These are phyloP conservation scores for Bacterosira constricta DNA, from an alignment of 108 stramenopile genomes.

Conservation along the genomic window DNA sequence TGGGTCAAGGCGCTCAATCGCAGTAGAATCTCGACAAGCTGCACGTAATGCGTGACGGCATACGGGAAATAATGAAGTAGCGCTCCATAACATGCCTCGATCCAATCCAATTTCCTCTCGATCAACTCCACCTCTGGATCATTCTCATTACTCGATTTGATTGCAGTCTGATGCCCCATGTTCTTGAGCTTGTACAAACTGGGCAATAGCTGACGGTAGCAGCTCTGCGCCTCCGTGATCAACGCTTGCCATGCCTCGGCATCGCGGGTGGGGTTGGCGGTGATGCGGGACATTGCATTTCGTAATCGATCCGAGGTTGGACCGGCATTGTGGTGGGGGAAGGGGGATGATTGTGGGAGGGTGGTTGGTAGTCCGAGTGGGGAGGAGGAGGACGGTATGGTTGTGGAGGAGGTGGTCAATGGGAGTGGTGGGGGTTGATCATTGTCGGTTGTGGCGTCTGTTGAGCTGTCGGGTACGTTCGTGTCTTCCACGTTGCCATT, in stretches of 20 bases:
- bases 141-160: background rate
- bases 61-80: slow-evolving; percentile 81
- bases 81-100: slow-evolving; percentile 75
- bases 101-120: slow-evolving; percentile 78
- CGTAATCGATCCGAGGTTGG: slow-evolving; percentile 78
- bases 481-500: background rate
- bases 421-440: background rate
- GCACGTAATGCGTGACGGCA: slow-evolving; percentile 46
- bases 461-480: background rate
- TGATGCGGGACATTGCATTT: slow-evolving; percentile 79
- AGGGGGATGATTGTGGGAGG: slow-evolving; percentile 58
- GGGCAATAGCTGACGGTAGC: slow-evolving; percentile 54
- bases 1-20: slow-evolving; percentile 58
- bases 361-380: slow-evolving; percentile 42
- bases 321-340: slow-evolving; percentile 76
- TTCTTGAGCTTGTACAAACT: slow-evolving; percentile 21
- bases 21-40: slow-evolving; percentile 66
- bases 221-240: slow-evolving; percentile 70
- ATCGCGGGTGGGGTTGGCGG: slow-evolving; percentile 60
- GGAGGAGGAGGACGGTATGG: slow-evolving; percentile 34
- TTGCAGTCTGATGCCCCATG: background rate
- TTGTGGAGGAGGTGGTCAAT: slow-evolving; percentile 33
- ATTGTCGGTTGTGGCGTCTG: background rate
- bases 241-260: slow-evolving; percentile 88
- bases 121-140: slow-evolving; percentile 51